Conservation (phyloP, 2,329 filamentous ascomycete species). For the Keithomyces neogunnii region DNA sequence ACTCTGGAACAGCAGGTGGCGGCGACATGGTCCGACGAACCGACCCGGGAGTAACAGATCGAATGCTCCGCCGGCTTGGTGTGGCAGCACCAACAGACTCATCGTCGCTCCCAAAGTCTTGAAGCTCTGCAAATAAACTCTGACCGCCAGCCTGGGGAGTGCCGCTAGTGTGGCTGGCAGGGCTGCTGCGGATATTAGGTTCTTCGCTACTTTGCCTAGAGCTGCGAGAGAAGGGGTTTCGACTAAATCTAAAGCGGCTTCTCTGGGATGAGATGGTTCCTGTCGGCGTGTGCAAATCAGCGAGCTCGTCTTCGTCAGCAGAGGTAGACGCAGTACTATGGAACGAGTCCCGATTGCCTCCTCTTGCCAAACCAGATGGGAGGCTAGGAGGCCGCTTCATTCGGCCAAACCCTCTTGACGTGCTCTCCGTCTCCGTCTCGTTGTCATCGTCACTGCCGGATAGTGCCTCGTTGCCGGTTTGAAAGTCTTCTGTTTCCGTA, state of each 20-base stretch:
- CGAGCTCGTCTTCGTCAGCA: slow-evolving; percentile 58
- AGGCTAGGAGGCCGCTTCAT: slow-evolving; percentile 34
- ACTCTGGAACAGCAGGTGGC: slow-evolving; percentile 37
- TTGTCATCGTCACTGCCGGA: slow-evolving; percentile 71
- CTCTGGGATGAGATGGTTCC: slow-evolving; percentile 53
- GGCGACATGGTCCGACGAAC: slow-evolving; percentile 35
- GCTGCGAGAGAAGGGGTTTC: slow-evolving; percentile 50
- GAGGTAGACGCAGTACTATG: slow-evolving; percentile 87
- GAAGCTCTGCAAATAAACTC: slow-evolving; percentile 86
- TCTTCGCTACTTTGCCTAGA: slow-evolving; percentile 56
- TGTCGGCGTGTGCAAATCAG: slow-evolving; percentile 52
- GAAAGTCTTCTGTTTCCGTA: slow-evolving; percentile 91
- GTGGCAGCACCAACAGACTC: slow-evolving; percentile 57
- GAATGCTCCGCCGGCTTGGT: slow-evolving; percentile 41
- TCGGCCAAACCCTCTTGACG: slow-evolving; percentile 33
- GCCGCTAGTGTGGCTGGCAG: slow-evolving; percentile 44
- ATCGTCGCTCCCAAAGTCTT: slow-evolving; percentile 67
- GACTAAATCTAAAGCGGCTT: slow-evolving; percentile 63
- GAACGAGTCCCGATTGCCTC: slow-evolving; percentile 57
- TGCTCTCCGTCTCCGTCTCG: slow-evolving; percentile 83
- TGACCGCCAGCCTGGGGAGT: slow-evolving; percentile 52
- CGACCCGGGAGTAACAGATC: slow-evolving; percentile 41
- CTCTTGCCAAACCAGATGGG: slow-evolving; percentile 27
- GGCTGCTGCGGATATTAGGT: slow-evolving; percentile 48
- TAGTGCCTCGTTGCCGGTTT: slow-evolving; percentile 78